phyloP scores from a whole-genome alignment of 768 basidiomycete genomes.

The Lactifluus echinatus region DNA sequence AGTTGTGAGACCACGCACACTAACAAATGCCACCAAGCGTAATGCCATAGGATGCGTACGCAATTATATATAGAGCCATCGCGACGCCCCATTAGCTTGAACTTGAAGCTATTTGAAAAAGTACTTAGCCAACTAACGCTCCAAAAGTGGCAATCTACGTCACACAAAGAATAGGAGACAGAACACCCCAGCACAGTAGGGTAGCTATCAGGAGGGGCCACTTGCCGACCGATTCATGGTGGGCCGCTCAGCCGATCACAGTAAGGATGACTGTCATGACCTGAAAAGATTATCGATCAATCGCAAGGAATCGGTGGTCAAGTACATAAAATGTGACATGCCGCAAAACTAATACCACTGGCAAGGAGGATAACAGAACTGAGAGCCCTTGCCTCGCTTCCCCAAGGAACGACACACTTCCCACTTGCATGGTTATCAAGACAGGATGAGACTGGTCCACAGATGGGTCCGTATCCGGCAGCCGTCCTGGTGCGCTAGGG shows the following conservation, averaged over 20 bases:
- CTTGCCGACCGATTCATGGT: constrained; percentile 68
- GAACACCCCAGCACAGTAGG: constrained; percentile 67
- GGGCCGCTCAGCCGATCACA: constrained; percentile 57
- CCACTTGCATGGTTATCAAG: constrained; percentile 45
- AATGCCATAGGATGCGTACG: constrained; percentile 71
- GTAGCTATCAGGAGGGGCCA: constrained; percentile 70
- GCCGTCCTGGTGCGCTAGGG: constrained; percentile 39
- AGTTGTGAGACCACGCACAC: constrained; percentile 43
- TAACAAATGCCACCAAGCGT: constrained; percentile 42
- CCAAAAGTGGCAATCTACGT: constrained; percentile 36
- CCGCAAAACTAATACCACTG: constrained; percentile 67
- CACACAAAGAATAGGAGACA: constrained; percentile 60
- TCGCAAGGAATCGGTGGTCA: not conserved
- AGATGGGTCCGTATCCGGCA: constrained; percentile 62
- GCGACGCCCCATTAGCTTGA: constrained; percentile 61
- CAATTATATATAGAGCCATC: constrained; percentile 72
- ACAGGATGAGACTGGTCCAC: constrained; percentile 64
- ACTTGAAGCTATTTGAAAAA: constrained; percentile 44
- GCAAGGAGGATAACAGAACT: constrained; percentile 68
- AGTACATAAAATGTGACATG: constrained; percentile 28
- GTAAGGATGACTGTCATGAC: constrained; percentile 76
- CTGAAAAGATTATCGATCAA: constrained; percentile 25
- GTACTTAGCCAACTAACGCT: constrained; percentile 46
- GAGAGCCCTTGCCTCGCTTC: constrained; percentile 60
- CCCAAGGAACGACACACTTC: constrained; percentile 72